A percentile compares a stretch with the other conserved stretches of the same genome.
These are phyloP conservation scores for Aureobasidium mangrovei DNA, from an alignment of 2,329 filamentous ascomycete species.

Conservation along the genomic window DNA sequence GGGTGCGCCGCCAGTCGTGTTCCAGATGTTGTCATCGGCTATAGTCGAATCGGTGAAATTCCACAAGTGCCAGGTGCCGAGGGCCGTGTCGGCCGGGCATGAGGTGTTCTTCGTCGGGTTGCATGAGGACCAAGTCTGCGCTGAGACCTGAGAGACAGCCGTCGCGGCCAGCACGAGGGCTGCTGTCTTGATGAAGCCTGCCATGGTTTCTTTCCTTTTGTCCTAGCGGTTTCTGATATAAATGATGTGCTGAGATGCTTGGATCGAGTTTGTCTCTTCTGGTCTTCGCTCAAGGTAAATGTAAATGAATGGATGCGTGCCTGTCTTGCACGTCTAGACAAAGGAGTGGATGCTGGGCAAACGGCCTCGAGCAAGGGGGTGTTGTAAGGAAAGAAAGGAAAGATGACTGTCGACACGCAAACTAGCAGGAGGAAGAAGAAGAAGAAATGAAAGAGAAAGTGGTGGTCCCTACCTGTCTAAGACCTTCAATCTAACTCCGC, in stretches of 20 bases:
- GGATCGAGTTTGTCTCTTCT: not conserved
- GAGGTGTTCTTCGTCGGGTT: conserved; percentile 59
- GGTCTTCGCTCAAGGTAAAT: no score
- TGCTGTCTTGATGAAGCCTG: conserved; percentile 6
- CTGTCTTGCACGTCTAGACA: conserved; percentile 4
- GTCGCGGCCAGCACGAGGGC: conserved; percentile 25
- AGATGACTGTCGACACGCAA: conserved; percentile 3
- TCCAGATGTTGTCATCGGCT: conserved; percentile 28
- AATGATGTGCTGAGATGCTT: not conserved
- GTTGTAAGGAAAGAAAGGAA: not conserved
- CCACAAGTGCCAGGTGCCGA: conserved; percentile 58
- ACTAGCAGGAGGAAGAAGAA: not conserved
- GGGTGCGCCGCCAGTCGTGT: conserved; percentile 57
- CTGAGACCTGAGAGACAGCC: conserved; percentile 41
- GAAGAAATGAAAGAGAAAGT: not conserved
- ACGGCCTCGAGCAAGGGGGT: conserved; percentile 9
- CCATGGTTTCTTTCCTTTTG: not conserved
- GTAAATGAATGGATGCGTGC: conserved; percentile 7
- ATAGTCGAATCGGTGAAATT: conserved; percentile 47
- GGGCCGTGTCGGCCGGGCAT: conserved; percentile 63
- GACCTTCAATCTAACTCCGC: conserved; percentile 4
- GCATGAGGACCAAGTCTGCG: conserved; percentile 70
- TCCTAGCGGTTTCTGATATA: not conserved
- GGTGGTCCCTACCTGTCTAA: conserved; percentile 2
- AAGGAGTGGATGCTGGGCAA: conserved; percentile 4